A percentile compares a stretch with the other conserved stretches of the same genome.
Evolutionary conservation across 345 rosid species (phyloP).

Genomic region (Eucalyptus regnans): DNA sequence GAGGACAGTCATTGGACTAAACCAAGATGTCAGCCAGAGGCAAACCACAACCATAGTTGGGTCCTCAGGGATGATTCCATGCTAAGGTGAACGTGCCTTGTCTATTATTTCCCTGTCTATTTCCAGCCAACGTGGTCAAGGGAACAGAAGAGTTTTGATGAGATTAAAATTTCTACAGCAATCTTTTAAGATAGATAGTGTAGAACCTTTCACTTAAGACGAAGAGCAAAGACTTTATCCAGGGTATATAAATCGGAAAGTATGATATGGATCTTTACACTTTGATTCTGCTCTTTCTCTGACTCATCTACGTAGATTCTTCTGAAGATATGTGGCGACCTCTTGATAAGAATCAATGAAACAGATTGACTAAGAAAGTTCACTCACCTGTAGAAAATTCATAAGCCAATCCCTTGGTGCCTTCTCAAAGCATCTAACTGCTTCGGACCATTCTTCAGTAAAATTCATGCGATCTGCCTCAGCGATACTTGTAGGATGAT

Average conservation of each 20-base stretch:
- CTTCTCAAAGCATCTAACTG: conserved; percentile 62
- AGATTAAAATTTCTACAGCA: not conserved
- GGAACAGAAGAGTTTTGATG: not conserved
- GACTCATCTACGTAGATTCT: not conserved
- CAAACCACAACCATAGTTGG: not conserved
- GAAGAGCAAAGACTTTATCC: not conserved
- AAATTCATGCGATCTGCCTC: conserved; percentile 11
- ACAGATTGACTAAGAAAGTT: not conserved
- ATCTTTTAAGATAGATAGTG: not conserved
- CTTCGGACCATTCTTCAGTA: conserved; percentile 54
- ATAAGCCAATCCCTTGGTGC: conserved; percentile 52
- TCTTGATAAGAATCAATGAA: not conserved
- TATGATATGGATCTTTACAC: not conserved
- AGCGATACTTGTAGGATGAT: conserved; percentile 8
- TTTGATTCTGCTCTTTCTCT: not conserved
- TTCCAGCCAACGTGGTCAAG: not conserved
- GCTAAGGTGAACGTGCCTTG: not conserved
- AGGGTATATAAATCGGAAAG: not conserved
- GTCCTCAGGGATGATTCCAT: not conserved
- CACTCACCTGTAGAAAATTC: conserved; percentile 57
- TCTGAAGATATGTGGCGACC: not conserved
- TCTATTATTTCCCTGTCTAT: not conserved
- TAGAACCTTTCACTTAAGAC: not conserved
- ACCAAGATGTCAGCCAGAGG: not conserved
- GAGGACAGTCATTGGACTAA: not conserved